These are phyloP conservation scores for Penicillium psychrosexuale DNA, from an alignment of 2,329 filamentous ascomycete genomes.

Conservation along the genomic window DNA sequence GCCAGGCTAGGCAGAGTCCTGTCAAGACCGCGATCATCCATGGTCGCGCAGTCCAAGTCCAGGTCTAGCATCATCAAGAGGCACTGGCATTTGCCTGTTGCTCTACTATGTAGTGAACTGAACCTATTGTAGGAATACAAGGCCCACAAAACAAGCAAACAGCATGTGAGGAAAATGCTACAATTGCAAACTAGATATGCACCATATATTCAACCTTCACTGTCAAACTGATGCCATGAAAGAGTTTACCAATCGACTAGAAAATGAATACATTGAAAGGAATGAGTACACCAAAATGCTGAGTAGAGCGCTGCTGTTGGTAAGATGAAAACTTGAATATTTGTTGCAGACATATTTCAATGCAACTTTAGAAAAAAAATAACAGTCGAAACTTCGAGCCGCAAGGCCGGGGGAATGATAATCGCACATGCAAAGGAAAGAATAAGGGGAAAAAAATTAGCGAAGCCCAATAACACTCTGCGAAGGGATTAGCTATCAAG, in stretches of 20 bases:
- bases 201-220: constrained; percentile 11
- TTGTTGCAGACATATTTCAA: constrained; percentile 5
- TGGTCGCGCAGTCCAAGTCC: too few species aligned
- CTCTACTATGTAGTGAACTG: too few species aligned
- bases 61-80: too few species aligned
- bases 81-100: background rate
- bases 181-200: background rate
- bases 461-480: constrained; percentile 83
- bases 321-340: background rate
- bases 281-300: constrained; percentile 12
- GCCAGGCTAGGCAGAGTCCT: too few species aligned
- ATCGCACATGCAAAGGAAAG: constrained; percentile 18
- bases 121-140: background rate
- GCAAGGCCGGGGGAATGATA: constrained; percentile 21
- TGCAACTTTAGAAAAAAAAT: constrained; percentile 8
- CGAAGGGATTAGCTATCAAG: constrained; percentile 18
- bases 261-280: constrained; percentile 7
- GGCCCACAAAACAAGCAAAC: background rate
- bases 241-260: constrained; percentile 12
- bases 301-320: constrained; percentile 17
- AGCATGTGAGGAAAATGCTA: background rate
- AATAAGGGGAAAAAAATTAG: constrained; percentile 24
- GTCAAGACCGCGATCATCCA: too few species aligned
- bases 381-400: constrained; percentile 16
- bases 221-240: background rate